A percentile compares a stretch with the other conserved stretches of the same genome.
Conservation (phyloP, 768 basidiomycete genomes). For the Collybia mongolica region DNA sequence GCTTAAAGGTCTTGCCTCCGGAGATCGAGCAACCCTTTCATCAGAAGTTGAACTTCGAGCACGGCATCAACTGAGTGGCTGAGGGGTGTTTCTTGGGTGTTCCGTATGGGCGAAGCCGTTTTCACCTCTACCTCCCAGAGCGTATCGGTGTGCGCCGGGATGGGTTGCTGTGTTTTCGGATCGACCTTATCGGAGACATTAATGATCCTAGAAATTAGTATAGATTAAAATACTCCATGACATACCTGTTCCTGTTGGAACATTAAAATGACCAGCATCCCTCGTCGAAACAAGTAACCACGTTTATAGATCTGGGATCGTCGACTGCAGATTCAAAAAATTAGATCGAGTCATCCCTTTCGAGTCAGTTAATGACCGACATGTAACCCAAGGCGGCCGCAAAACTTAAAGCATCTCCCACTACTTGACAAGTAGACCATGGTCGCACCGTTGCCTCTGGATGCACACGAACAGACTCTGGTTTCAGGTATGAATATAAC, state of each 20-base stretch:
- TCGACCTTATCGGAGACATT: conserved; percentile 52
- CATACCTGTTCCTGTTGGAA: conserved; percentile 82
- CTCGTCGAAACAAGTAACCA: conserved; percentile 75
- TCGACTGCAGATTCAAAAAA: conserved; percentile 33
- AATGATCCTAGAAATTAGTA: neutral
- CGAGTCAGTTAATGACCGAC: conserved; percentile 33
- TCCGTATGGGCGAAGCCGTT: conserved; percentile 75
- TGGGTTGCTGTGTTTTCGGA: conserved; percentile 70
- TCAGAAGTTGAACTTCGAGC: conserved; percentile 75
- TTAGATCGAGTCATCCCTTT: neutral
- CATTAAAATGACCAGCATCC: conserved; percentile 72
- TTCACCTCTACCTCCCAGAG: conserved; percentile 90
- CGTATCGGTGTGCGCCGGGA: conserved; percentile 76
- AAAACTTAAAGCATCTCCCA: conserved; percentile 78
- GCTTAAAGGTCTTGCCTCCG: conserved; percentile 66
- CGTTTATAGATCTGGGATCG: conserved; percentile 80
- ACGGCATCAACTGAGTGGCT: conserved; percentile 69
- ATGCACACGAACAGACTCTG: conserved; percentile 80
- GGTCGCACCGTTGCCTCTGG: conserved; percentile 87
- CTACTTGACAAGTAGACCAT: conserved; percentile 77
- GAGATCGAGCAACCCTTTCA: conserved; percentile 83
- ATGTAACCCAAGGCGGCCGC: conserved; percentile 78
- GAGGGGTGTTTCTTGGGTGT: conserved; percentile 77
- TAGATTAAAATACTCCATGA: neutral
- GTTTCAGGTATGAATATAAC: conserved; percentile 78